A percentile compares a stretch with the other conserved stretches of the same genome.
phyloP scores from a whole-genome alignment of 441 rosid genomes.

The Sinapis alba region DNA sequence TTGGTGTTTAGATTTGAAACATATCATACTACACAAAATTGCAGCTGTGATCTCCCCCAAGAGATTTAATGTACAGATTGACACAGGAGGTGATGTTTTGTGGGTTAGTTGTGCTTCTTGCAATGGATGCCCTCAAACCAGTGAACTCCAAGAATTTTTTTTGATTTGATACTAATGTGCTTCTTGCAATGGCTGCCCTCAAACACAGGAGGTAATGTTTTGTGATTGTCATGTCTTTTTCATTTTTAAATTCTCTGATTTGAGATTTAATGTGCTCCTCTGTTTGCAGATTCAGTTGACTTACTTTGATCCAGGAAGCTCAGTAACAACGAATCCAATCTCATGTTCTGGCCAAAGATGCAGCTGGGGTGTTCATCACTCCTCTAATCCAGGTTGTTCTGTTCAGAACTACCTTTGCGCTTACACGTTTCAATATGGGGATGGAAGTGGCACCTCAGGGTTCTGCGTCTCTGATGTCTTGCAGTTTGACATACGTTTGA shows the following conservation, averaged over 20 bases:
- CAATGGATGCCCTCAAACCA: background rate
- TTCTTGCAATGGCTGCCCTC: background rate
- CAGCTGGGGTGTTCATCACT: constrained; percentile 48
- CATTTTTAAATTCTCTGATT: background rate
- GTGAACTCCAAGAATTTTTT: no score
- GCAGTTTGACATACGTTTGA: background rate
- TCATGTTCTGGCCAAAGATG: constrained; percentile 68
- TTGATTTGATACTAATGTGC: background rate
- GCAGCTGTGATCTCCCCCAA: constrained; percentile 80
- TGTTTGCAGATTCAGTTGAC: constrained; percentile 66
- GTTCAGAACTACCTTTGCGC: constrained; percentile 52
- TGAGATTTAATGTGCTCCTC: background rate
- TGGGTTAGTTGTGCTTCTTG: no score
- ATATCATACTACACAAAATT: constrained; percentile 81
- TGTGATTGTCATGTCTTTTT: background rate
- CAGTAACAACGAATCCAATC: constrained; percentile 57
- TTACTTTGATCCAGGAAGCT: constrained; percentile 74
- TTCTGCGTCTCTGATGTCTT: background rate
- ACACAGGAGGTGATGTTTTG: no score
- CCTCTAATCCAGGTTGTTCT: constrained; percentile 67
- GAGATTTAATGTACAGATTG: no score
- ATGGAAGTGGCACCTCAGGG: background rate
- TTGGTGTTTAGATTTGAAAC: constrained; percentile 12
- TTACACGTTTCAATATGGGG: background rate
- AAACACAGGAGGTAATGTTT: background rate